These are phyloP conservation scores for Raffaelea deltoideospora DNA, from an alignment of 2,329 filamentous ascomycete genomes.

Conservation along the genomic window DNA sequence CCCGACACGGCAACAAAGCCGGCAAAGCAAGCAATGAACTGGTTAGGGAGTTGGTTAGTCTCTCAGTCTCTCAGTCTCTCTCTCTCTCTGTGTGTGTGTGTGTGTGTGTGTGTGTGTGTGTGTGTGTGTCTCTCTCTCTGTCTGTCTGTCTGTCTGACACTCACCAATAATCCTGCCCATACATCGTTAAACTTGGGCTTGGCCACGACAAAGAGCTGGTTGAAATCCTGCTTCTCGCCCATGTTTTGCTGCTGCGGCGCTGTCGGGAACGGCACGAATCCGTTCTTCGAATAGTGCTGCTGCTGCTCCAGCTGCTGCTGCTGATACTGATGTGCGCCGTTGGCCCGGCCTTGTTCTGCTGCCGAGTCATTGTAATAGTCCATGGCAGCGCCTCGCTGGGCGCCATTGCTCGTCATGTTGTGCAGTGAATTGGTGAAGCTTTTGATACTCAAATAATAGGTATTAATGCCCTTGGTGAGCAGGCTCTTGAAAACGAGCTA, in stretches of 20 bases:
- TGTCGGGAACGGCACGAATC: too few relatives aligned
- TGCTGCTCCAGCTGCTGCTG: neutral
- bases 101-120: too few relatives aligned
- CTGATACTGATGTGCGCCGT: neutral
- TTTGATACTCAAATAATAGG: neutral
- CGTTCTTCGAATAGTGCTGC: neutral
- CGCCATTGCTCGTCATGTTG: neutral
- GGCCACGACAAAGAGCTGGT: slow-evolving; percentile 69
- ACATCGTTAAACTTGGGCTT: slow-evolving; percentile 80
- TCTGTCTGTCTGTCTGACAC: too few relatives aligned
- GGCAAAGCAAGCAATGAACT: slow-evolving; percentile 14
- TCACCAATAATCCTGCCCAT: slow-evolving; percentile 70
- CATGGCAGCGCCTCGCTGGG: neutral
- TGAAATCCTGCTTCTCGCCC: slow-evolving; percentile 44
- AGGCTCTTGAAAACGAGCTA: too few relatives aligned
- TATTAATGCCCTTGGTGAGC: too few relatives aligned
- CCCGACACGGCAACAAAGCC: slow-evolving; percentile 8
- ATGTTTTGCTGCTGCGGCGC: slow-evolving; percentile 15
- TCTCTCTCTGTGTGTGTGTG: too few relatives aligned
- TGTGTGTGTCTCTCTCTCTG: too few relatives aligned
- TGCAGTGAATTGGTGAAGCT: neutral
- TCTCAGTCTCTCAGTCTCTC: too few relatives aligned
- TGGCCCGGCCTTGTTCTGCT: neutral
- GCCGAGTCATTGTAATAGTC: slow-evolving; percentile 1
- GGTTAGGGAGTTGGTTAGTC: too few relatives aligned